phyloP scores from a whole-genome alignment of 225 moss, liverwort and hornwort species.

The Sphagnum tenellum region DNA sequence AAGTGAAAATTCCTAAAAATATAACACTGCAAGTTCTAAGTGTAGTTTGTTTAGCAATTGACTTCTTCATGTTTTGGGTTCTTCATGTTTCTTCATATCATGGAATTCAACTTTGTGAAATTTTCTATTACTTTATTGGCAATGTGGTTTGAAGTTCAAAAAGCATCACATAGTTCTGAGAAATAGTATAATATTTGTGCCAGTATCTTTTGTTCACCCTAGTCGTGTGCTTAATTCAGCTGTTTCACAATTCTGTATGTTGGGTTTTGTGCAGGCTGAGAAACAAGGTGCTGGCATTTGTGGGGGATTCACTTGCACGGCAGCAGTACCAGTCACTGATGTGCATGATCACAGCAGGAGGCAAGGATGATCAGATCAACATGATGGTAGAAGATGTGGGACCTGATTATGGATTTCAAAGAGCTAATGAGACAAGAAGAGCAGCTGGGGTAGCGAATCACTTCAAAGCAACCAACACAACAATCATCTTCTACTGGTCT shows the following conservation, averaged over 20 bases:
- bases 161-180: too few species aligned
- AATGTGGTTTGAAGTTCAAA: too few species aligned
- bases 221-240: not conserved
- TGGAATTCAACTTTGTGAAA: too few species aligned
- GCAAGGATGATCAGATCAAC: conserved; percentile 2
- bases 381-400: conserved; percentile 20
- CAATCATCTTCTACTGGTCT: conserved; percentile 58
- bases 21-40: too few species aligned
- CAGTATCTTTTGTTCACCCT: not conserved
- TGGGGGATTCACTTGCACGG: conserved; percentile 75
- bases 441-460: conserved; percentile 32
- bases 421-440: conserved; percentile 5
- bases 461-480: conserved; percentile 61
- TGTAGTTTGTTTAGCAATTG: too few species aligned
- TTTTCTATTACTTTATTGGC: too few species aligned
- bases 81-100: too few species aligned
- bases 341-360: conserved; percentile 71
- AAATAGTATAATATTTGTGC: not conserved
- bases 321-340: conserved; percentile 74
- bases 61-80: too few species aligned
- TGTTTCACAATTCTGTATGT: not conserved
- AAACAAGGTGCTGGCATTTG: conserved; percentile 63
- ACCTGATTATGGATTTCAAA: conserved; percentile 13
- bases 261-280: conserved; percentile 28
- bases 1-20: too few species aligned